Conservation (phyloP, 139 green algal species). For the Tetraselmis striata region DNA sequence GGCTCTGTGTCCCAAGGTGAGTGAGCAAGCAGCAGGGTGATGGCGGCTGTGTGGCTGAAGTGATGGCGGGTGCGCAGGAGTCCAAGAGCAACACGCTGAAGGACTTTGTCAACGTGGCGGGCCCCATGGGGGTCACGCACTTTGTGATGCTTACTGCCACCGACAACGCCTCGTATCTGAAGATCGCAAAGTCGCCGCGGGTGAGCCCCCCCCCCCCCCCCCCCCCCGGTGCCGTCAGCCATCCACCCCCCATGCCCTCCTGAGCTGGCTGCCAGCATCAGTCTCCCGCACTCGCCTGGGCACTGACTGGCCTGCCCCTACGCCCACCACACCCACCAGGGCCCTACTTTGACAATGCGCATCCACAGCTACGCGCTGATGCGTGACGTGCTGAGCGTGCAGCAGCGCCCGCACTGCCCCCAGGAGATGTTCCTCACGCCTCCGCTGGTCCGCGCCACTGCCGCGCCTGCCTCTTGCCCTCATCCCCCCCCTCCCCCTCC, state of each 20-base stretch:
- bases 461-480: too few relatives aligned
- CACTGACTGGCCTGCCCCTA: too few relatives aligned
- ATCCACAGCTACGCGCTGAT: slow-evolving; percentile 78
- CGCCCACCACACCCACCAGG: too few relatives aligned
- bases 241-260: background rate
- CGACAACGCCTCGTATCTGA: slow-evolving; percentile 74
- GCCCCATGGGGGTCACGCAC: slow-evolving; percentile 91
- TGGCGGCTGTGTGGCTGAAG: background rate
- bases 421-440: slow-evolving; percentile 53
- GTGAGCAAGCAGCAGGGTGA: background rate
- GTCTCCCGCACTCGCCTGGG: too few relatives aligned
- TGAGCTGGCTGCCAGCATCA: background rate
- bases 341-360: slow-evolving; percentile 85
- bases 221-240: background rate
- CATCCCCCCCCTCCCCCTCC: too few relatives aligned
- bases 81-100: slow-evolving; percentile 78
- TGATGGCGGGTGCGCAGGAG: slow-evolving; percentile 40
- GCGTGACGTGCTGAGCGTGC: slow-evolving; percentile 64
- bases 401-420: slow-evolving; percentile 53
- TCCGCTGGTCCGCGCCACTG: slow-evolving; percentile 58
- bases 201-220: slow-evolving; percentile 30
- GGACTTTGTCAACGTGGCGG: slow-evolving; percentile 93
- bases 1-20: background rate
- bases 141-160: slow-evolving; percentile 90
- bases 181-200: slow-evolving; percentile 78